Evolutionary conservation across 805 yeast genomes (phyloP), one percentile per base, ranked within the genome.

Genomic region (Candida xyloterini): DNA sequence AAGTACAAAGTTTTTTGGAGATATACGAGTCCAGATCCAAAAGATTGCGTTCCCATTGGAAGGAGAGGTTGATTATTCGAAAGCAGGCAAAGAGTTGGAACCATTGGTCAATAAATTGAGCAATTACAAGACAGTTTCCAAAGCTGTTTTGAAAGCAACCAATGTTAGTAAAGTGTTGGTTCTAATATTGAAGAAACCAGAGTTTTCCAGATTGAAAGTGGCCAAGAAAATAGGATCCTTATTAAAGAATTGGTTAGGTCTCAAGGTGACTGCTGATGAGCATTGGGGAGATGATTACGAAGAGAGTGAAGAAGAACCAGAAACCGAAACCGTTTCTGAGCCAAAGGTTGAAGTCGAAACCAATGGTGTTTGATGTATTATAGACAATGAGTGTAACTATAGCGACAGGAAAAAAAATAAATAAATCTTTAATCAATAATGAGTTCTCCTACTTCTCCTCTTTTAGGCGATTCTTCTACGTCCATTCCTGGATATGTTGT

Each of bases 181-280:
- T 16, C 50, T 54, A 15, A 49, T 67, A 8, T 48, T 69, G 40
- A 65, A 54, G 35, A 66, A 66, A 43, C 71, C 71, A 2, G 69
- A 67, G 40, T 43, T 55, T 15, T 43, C 55, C 14, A 27, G 42
- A 0, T 30, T 50, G 3, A 45, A 43, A 26, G 48, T 49, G 36
- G 44, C 44, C 14, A 48, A 42, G 27, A 51, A 48, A 23, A 41
- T 57, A 10, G 35, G 40, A 7, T 38, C 43, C 7, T 48, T 52
- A 47, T 56, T 63, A 30, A 5, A 38, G 2, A 42, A 48, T 6
- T 55, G 58, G 51, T 61, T 62, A 32, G 57, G 45, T 5, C 34
- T 61, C 6, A 44, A 43, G 5, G 52, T 68, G 21, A 44, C 44
- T 3, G 52, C 47, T 3, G 67, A 67, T 33, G 58, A 55, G 15